phyloP scores from a whole-genome alignment of 148 eudicot species.

The Arctostaphylos glauca region DNA sequence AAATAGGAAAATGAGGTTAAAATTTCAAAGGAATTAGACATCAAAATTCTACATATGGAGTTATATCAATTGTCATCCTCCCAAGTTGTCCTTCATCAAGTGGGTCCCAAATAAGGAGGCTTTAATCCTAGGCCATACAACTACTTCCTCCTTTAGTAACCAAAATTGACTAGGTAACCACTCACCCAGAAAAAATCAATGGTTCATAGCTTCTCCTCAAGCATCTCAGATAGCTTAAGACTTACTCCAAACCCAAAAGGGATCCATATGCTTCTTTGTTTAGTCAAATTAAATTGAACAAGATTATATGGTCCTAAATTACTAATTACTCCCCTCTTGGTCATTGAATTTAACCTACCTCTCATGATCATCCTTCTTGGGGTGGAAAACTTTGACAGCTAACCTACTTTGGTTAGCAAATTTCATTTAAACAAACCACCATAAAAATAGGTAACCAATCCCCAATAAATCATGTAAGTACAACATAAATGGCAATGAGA shows the following conservation, averaged over 20 bases:
- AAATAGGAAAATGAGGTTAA: not conserved
- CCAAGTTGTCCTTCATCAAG: not conserved
- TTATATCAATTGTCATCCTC: slow-evolving; percentile 3
- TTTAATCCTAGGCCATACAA: slow-evolving; percentile 29
- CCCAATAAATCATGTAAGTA: too few species aligned
- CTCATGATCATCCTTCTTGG: not conserved
- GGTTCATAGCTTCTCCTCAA: slow-evolving; percentile 20
- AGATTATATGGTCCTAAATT: slow-evolving; percentile 4
- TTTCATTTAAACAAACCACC: not conserved
- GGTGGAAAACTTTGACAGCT: not conserved
- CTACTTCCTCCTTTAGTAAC: slow-evolving; percentile 7
- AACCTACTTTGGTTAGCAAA: not conserved
- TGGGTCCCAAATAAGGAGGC: slow-evolving; percentile 18
- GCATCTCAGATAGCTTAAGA: slow-evolving; percentile 23
- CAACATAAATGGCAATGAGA: too few species aligned
- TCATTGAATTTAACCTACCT: not conserved
- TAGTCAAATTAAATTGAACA: not conserved
- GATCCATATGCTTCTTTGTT: not conserved
- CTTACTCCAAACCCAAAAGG: slow-evolving; percentile 8
- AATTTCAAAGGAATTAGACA: not conserved
- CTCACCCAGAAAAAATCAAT: slow-evolving; percentile 16
- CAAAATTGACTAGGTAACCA: slow-evolving; percentile 28
- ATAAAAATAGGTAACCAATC: not conserved
- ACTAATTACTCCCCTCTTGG: not conserved
- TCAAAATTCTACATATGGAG: not conserved